phyloP scores from a whole-genome alignment of 1,284 basidiomycete genomes.

The Ceratobasidium sp. region DNA sequence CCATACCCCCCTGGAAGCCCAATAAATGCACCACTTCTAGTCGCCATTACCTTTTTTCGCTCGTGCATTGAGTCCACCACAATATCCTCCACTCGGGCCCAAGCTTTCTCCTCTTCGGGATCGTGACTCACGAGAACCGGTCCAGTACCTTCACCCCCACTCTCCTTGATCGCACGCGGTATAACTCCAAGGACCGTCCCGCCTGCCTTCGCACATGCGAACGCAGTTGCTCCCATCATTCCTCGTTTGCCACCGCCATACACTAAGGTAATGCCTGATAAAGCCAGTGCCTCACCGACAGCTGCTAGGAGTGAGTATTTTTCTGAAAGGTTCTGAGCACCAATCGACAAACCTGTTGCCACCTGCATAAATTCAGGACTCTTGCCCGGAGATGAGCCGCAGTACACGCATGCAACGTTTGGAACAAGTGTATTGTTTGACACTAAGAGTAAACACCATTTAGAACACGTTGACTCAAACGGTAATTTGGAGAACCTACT shows the following conservation, averaged over 20 bases:
- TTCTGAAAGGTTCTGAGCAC: not conserved
- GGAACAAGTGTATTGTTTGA: not conserved
- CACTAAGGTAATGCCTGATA: conserved; percentile 71
- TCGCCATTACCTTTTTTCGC: conserved; percentile 89
- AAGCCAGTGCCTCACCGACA: conserved; percentile 77
- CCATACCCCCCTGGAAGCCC: conserved; percentile 92
- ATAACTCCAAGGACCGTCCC: conserved; percentile 85
- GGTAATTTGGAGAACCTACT: too few relatives aligned
- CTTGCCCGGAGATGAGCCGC: conserved; percentile 77
- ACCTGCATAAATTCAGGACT: conserved; percentile 70
- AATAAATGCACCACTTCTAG: conserved; percentile 79
- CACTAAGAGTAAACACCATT: not conserved
- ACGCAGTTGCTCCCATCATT: conserved; percentile 88
- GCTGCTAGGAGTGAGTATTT: conserved; percentile 57
- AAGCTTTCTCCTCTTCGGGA: conserved; percentile 43
- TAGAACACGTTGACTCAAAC: too few relatives aligned
- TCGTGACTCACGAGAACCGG: conserved; percentile 15
- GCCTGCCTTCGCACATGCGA: conserved; percentile 70
- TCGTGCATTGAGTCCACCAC: conserved; percentile 91
- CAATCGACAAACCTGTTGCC: conserved; percentile 68
- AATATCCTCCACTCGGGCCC: conserved; percentile 59
- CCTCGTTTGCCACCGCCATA: conserved; percentile 89
- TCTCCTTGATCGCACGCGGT: conserved; percentile 75
- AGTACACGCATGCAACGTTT: conserved; percentile 76
- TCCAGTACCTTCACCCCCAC: conserved; percentile 47